Conservation (phyloP, 106 monocot genomes). For the Narthecium ossifragum region DNA sequence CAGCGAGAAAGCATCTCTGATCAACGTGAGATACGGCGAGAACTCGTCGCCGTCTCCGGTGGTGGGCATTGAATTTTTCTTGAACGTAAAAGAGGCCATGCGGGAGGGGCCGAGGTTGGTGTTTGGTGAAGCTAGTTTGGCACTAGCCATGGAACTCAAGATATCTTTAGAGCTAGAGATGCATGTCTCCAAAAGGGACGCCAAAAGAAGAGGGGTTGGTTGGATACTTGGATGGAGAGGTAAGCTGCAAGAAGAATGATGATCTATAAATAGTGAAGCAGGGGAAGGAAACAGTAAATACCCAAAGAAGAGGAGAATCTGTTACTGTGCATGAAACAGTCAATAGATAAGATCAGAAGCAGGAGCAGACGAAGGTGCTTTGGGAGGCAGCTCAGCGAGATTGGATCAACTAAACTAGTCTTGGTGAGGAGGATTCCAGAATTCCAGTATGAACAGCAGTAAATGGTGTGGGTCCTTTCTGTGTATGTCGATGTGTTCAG, state of each 20-base stretch:
- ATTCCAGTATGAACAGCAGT: no score
- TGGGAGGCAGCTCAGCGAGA: no score
- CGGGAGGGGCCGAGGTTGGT: not conserved
- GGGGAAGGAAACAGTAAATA: not conserved
- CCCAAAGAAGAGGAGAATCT: no score
- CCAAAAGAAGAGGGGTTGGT: not conserved
- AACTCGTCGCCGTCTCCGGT: conserved; percentile 15
- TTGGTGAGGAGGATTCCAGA: no score
- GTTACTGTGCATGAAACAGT: no score
- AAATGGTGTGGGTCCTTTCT: no score
- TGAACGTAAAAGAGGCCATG: not conserved
- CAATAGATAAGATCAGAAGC: conserved; percentile 15
- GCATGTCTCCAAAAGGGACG: no score
- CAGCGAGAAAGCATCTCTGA: conserved; percentile 14
- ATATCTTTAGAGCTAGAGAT: no score
- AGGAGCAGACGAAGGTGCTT: no score
- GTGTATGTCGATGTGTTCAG: no score
- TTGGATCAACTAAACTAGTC: no score
- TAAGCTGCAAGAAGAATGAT: no score
- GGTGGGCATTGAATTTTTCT: conserved; percentile 5
- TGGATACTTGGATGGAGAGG: not conserved
- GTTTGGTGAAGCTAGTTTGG: conserved; percentile 1
- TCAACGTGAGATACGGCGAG: conserved; percentile 19
- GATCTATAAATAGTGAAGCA: not conserved
- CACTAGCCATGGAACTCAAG: conserved; percentile 17